A percentile compares a stretch with the other conserved stretches of the same genome.
phyloP scores from a whole-genome alignment of 2,329 filamentous ascomycete species.

The Coniella lustricola region DNA sequence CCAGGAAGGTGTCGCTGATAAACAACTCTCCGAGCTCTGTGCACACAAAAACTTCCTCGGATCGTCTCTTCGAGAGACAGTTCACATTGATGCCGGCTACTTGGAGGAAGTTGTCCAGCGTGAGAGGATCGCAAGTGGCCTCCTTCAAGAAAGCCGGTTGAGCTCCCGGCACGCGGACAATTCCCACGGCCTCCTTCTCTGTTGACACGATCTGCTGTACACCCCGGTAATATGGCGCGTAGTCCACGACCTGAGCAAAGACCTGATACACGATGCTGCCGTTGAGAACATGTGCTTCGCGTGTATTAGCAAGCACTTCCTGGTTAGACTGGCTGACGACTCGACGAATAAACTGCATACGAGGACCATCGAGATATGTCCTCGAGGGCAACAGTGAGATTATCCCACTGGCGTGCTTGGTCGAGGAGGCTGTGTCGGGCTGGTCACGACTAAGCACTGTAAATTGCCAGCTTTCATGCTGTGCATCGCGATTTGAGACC shows the following conservation, averaged over 20 bases:
- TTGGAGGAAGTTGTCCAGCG: conserved; percentile 28
- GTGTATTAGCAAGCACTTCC: background rate
- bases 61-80: conserved; percentile 20
- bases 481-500: background rate
- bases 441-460: background rate
- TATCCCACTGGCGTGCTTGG: conserved; percentile 1
- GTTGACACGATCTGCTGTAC: conserved; percentile 11
- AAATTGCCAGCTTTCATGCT: background rate
- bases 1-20: conserved; percentile 3
- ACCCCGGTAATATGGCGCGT: conserved; percentile 14
- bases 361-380: background rate
- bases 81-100: conserved; percentile 32
- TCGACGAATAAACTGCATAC: background rate
- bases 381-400: background rate
- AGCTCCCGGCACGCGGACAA: conserved; percentile 9
- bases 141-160: background rate
- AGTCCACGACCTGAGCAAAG: conserved; percentile 14
- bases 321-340: background rate
- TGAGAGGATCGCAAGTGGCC: conserved; percentile 11
- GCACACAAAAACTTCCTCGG: conserved; percentile 22
- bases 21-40: conserved; percentile 18
- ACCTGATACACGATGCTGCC: conserved; percentile 28
- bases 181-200: conserved; percentile 13
- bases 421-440: background rate
- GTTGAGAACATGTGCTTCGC: conserved; percentile 27